Evolutionary conservation across 2,329 filamentous ascomycete species (phyloP), one percentile per base, ranked within the genome.

Genomic region (Polychaeton citri): DNA sequence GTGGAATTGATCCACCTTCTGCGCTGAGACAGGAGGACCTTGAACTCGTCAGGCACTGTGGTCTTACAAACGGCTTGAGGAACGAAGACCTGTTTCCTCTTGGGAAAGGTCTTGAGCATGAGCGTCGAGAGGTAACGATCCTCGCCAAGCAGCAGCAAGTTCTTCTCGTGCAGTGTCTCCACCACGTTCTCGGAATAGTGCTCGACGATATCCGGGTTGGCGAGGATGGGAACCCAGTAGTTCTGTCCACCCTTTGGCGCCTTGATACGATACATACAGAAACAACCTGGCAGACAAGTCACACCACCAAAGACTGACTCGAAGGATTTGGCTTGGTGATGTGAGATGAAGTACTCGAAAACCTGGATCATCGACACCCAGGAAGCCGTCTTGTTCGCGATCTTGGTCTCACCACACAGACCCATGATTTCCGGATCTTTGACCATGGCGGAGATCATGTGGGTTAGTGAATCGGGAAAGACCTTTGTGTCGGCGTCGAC

Each of bases 181-280:
- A 98, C 90, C 36, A 98, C 87, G 50, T 98, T 98, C 62, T 98
- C 90, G 1, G 90, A 96, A 62, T 98, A 98, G 63, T 98, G 90
- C 64, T 98, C 90, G 32, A 98, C 92, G 30, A 98, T 83, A 54
- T 98, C 92, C 2, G 92, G 92, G 59, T 98, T 98, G 49, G 90
- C 90, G 45, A 98, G 73, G 52, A 98, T 96, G 6, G 90, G 90
- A 17, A 98, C 90, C 90, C 90, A 98, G 65, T 96, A 98, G 67
- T 98, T 96, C 59, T 96, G 86, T 18, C 82, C 88, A 46, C 90
- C 90, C 66, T 98, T 98, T 41, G 90, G 92, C 19, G 90, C 83
- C 65, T 98, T 98, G 74, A 98, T 96, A 53, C 90, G 83, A 68
- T 98, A 98, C 92, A 98, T 98, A 71, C 86, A 95, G 77, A 98